phyloP scores from a whole-genome alignment of 164 flowering plant species.

The Houttuynia cordata region DNA sequence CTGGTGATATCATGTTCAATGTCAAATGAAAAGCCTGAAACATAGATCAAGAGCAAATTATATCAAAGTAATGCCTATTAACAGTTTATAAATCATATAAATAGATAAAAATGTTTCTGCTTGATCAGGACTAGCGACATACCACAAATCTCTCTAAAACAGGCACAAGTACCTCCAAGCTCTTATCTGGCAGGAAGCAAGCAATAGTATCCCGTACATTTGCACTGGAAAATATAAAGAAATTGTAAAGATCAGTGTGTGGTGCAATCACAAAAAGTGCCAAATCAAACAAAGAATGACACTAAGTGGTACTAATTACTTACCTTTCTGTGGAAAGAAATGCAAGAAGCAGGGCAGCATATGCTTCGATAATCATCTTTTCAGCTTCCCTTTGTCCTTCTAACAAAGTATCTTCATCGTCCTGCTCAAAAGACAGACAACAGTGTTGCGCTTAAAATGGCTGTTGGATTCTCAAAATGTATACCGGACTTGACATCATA shows the following conservation, averaged over 20 bases:
- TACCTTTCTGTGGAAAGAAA: conserved; percentile 95
- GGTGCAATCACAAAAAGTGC: neutral
- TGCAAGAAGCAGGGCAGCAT: conserved; percentile 88
- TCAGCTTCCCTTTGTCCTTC: conserved; percentile 96
- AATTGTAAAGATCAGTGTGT: neutral
- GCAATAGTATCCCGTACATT: conserved; percentile 60
- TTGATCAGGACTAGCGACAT: conserved; percentile 9
- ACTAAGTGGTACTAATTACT: neutral
- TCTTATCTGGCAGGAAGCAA: conserved; percentile 56
- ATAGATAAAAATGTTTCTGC: neutral
- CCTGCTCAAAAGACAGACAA: conserved; percentile 23
- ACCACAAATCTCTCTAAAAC: conserved; percentile 97
- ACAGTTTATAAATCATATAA: neutral
- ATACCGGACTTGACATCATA: too few relatives aligned
- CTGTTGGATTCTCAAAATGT: too few relatives aligned
- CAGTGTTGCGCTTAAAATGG: too few relatives aligned
- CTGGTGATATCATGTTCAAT: conserved; percentile 82
- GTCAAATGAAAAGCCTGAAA: conserved; percentile 83
- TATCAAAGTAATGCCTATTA: neutral
- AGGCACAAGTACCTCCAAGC: conserved; percentile 65
- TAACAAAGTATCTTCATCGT: conserved; percentile 57
- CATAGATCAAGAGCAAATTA: too few relatives aligned
- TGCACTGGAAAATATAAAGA: conserved; percentile 22
- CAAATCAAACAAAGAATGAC: neutral
- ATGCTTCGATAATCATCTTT: conserved; percentile 93